Base-by-base conservation (phyloP, 2,329 filamentous ascomycete genomes). In the Cordyceps javanica region DNA sequence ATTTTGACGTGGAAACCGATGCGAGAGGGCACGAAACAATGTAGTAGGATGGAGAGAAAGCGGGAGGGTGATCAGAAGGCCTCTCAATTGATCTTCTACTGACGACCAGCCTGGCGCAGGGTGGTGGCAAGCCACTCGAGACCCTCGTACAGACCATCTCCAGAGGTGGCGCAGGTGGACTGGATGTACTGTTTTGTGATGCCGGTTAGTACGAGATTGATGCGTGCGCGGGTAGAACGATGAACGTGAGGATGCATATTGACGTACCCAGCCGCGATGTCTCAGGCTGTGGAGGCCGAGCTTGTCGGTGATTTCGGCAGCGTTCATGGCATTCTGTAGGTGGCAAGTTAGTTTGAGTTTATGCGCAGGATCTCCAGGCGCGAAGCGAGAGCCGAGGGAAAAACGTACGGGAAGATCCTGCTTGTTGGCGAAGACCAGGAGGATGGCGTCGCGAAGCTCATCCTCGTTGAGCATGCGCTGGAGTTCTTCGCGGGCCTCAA, bases 241-340 rank as follows among this genome's bases (percentile, higher is more conserved):
- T 49, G 41, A 32, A 25, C 26, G 34, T 57, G n/a, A 7, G 32
- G 8, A 36, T n/a, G 34, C 53, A 57, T 26, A 41, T 61, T 45
- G 63, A 80, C 91, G 75, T 92, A 99, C 94, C 94, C 94, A 99
- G 71, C 91, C 89, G 77, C 94, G 92, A 82, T 96, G 91, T 85
- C 91, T 91, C 85, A 99, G 83, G 81, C 90, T 95, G 87, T 97
- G 93, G 71, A 99, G 91, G 73, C 94, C 94, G 77, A 99, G 91
- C 87, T 97, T 97, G 82, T 99, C 93, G 77, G 94, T 99, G 77
- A 99, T 97, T 82, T 99, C 94, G 73, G 94, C 93, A 71, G 94
- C 93, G 80, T 96, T 97, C 94, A 97, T 97, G 78, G 94, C 94
- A 74, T 97, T 97, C 92, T 96, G 70, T 60, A 30, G 56, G 51